Conservation (phyloP, 352 stramenopile species). For the Pythium myriotylum region DNA sequence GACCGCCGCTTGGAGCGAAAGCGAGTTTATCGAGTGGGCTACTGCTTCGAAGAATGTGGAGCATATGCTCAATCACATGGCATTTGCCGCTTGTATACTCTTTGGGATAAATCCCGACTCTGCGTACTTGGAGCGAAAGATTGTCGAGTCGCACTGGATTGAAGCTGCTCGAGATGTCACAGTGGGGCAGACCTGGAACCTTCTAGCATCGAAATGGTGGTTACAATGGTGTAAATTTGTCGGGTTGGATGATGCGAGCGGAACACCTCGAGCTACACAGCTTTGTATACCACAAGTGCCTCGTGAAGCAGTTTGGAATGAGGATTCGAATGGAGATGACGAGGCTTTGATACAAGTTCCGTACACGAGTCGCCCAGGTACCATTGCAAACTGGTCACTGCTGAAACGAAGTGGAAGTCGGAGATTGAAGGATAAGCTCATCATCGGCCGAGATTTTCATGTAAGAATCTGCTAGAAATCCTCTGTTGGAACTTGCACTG, state of each 20-base stretch:
- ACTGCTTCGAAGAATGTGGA: slow-evolving; percentile 37
- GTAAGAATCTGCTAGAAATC: slow-evolving; percentile 57
- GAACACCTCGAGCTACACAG: slow-evolving; percentile 51
- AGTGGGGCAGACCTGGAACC: slow-evolving; percentile 74
- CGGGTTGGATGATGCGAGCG: slow-evolving; percentile 61
- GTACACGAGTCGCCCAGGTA: slow-evolving; percentile 46
- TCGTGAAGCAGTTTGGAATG: slow-evolving; percentile 38
- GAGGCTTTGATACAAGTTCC: slow-evolving; percentile 18
- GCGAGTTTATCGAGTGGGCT: slow-evolving; percentile 59
- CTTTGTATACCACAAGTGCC: slow-evolving; percentile 61
- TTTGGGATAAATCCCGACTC: slow-evolving; percentile 81
- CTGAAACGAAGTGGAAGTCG: slow-evolving; percentile 76
- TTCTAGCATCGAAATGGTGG: slow-evolving; percentile 79
- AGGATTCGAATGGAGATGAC: slow-evolving; percentile 29
- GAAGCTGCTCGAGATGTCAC: slow-evolving; percentile 44
- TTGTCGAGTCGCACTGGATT: slow-evolving; percentile 76
- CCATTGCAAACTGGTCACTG: slow-evolving; percentile 80
- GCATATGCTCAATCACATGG: slow-evolving; percentile 69
- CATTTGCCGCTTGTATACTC: slow-evolving; percentile 72
- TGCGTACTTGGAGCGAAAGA: slow-evolving; percentile 62
- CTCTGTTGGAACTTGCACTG: neutral
- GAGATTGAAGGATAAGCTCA: slow-evolving; percentile 72
- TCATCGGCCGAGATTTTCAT: slow-evolving; percentile 76
- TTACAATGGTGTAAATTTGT: slow-evolving; percentile 80
- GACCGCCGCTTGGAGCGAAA: slow-evolving; percentile 30